These are phyloP conservation scores for Dentiscutata heterogama DNA, from an alignment of 371 early-diverging fungal species.

Conservation along the genomic window DNA sequence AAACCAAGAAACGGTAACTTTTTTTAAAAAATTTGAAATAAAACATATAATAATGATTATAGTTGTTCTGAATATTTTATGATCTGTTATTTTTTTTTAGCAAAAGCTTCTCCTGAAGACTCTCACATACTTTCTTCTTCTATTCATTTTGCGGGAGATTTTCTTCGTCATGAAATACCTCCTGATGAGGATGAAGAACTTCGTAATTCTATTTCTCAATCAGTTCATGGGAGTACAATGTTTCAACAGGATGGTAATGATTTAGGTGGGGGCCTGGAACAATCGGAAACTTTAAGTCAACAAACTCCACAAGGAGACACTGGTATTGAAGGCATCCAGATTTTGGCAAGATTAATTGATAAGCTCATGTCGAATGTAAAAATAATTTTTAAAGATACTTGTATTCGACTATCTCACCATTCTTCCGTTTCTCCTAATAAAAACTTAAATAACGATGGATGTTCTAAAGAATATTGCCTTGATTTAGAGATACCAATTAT, in stretches of 20 bases:
- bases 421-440: conserved; percentile 54
- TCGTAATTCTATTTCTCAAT: conserved; percentile 66
- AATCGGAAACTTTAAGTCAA: conserved; percentile 32
- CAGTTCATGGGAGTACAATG: conserved; percentile 56
- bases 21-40: neutral
- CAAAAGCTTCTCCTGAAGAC: conserved; percentile 55
- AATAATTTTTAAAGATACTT: conserved; percentile 63
- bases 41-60: neutral
- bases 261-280: neutral
- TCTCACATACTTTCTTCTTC: conserved; percentile 84
- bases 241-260: conserved; percentile 40
- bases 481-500: conserved; percentile 67
- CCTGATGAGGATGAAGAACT: conserved; percentile 66
- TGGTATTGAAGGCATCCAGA: conserved; percentile 71
- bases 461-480: conserved; percentile 59
- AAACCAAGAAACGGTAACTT: conserved; percentile 56
- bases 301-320: conserved; percentile 46
- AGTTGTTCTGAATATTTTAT: neutral
- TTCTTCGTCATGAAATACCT: conserved; percentile 74
- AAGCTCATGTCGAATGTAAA: conserved; percentile 73
- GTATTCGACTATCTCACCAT: conserved; percentile 63
- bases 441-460: neutral
- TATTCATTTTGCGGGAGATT: conserved; percentile 88
- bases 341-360: conserved; percentile 75
- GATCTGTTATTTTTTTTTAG: neutral